Evolutionary conservation across 2,329 filamentous ascomycete species (phyloP).

Genomic region (Aureobasidium sp.): DNA sequence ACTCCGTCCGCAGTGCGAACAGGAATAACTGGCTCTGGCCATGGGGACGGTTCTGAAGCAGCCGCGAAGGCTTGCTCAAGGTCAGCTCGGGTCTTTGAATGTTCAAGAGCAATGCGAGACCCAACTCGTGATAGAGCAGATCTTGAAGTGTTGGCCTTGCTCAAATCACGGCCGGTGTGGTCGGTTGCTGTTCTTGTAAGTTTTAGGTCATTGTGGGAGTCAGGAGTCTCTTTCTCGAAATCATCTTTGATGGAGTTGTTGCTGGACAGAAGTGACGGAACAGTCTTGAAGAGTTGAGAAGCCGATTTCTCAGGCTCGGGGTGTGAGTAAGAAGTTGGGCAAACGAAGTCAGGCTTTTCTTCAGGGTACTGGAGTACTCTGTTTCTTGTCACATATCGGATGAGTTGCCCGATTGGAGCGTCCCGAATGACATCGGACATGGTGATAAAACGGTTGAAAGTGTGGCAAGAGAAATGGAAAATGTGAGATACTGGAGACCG

Average conservation of each 20-base stretch:
- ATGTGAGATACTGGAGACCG: not conserved
- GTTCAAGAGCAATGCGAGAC: slow-evolving; percentile 12
- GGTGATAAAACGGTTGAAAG: not conserved
- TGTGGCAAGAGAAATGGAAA: not conserved
- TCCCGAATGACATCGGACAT: slow-evolving; percentile 34
- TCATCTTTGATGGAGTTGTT: not conserved
- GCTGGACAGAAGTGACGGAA: not conserved
- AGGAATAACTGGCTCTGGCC: slow-evolving; percentile 4
- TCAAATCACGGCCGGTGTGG: not conserved
- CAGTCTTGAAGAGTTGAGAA: not conserved
- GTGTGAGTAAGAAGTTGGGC: slow-evolving; percentile 36
- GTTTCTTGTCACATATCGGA: slow-evolving; percentile 36
- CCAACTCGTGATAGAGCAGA: slow-evolving; percentile 5
- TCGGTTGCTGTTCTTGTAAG: slow-evolving; percentile 12
- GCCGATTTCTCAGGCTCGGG: slow-evolving; percentile 6
- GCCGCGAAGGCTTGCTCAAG: not conserved
- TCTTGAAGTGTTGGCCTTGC: not conserved
- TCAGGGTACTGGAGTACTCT: slow-evolving; percentile 39
- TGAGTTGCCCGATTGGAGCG: slow-evolving; percentile 37
- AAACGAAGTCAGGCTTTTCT: slow-evolving; percentile 46
- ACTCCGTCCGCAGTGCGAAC: slow-evolving; percentile 40
- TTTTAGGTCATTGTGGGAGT: not conserved
- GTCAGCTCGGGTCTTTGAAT: slow-evolving; percentile 9
- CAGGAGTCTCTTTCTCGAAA: not conserved
- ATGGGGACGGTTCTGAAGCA: slow-evolving; percentile 13